Percentiles rank a stretch among this genome's conserved stretches.
phyloP scores from a whole-genome alignment of 495 filamentous ascomycete species.

The Achaetomiella virescens region DNA sequence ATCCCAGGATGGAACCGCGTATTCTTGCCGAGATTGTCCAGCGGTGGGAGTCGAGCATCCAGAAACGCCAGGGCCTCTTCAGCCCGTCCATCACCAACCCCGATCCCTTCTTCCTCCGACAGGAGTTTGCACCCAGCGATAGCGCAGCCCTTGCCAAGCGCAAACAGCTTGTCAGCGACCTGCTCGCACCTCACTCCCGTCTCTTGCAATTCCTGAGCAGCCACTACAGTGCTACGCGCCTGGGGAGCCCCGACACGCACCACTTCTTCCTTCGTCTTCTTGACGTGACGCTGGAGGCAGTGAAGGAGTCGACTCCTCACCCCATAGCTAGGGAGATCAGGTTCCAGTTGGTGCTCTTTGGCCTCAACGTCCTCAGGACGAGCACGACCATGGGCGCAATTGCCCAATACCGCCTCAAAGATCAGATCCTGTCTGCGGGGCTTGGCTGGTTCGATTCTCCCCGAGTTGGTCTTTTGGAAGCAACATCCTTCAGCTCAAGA shows the following conservation, averaged over 20 bases:
- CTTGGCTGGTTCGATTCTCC: conserved; percentile 81
- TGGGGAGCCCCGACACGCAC: conserved; percentile 73
- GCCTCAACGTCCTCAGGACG: conserved; percentile 65
- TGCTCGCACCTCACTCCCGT: conserved; percentile 77
- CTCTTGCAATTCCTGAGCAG: conserved; percentile 85
- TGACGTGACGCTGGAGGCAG: conserved; percentile 61
- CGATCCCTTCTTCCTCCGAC: conserved; percentile 83
- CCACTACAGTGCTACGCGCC: conserved; percentile 84
- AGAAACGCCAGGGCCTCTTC: conserved; percentile 73
- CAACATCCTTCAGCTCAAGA: conserved; percentile 86
- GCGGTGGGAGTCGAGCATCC: conserved; percentile 78
- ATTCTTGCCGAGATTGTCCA: conserved; percentile 77
- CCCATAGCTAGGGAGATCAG: conserved; percentile 86
- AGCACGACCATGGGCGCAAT: conserved; percentile 54
- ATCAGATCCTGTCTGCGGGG: conserved; percentile 75
- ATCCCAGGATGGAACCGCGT: conserved; percentile 76
- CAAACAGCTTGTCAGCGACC: conserved; percentile 69
- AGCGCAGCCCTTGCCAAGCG: conserved; percentile 64
- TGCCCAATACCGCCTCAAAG: conserved; percentile 73
- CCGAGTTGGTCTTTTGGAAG: conserved; percentile 95
- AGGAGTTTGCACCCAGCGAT: conserved; percentile 90
- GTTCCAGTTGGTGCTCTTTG: conserved; percentile 80
- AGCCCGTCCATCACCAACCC: conserved; percentile 64
- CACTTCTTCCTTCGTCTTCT: conserved; percentile 74
- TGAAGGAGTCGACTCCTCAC: conserved; percentile 65